Percentiles rank a stretch among this genome's conserved stretches.
Conservation (phyloP, 305 asterid species). For the Lippia alba region DNA sequence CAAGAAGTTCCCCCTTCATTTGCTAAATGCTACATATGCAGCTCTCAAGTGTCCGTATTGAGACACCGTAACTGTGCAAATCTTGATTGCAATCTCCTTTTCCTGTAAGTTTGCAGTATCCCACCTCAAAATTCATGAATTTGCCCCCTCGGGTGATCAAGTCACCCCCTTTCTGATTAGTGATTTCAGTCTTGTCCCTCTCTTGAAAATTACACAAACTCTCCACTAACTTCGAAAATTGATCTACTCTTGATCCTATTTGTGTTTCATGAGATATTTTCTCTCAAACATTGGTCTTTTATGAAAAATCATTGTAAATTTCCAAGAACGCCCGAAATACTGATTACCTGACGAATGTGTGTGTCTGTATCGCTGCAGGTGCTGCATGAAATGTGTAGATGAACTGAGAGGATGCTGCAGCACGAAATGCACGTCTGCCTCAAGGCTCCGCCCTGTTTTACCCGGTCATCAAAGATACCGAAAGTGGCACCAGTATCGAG, state of each 20-base stretch:
- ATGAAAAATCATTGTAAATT: neutral
- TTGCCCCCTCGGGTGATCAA: no score
- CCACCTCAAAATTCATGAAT: neutral
- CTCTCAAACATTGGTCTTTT: neutral
- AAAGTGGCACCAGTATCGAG: constrained; percentile 89
- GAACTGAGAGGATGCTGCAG: constrained; percentile 88
- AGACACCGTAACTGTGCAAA: constrained; percentile 97
- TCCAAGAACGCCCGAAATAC: no score
- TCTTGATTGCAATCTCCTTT: constrained; percentile 94
- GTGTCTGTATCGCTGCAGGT: constrained; percentile 47
- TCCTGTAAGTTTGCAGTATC: constrained; percentile 69
- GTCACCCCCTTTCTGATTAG: no score
- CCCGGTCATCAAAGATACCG: constrained; percentile 75
- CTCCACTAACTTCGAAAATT: neutral
- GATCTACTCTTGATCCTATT: neutral
- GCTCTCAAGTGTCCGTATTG: constrained; percentile 68
- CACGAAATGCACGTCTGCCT: constrained; percentile 62
- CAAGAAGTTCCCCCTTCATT: constrained; percentile 53
- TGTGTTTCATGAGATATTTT: neutral
- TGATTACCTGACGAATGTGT: neutral
- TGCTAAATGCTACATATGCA: constrained; percentile 80
- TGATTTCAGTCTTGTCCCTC: no score
- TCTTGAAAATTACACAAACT: neutral
- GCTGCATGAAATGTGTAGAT: constrained; percentile 66
- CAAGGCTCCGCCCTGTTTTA: constrained; percentile 81